Base-by-base conservation (phyloP, 2,329 filamentous ascomycete species). In the Blumeria graminis region DNA sequence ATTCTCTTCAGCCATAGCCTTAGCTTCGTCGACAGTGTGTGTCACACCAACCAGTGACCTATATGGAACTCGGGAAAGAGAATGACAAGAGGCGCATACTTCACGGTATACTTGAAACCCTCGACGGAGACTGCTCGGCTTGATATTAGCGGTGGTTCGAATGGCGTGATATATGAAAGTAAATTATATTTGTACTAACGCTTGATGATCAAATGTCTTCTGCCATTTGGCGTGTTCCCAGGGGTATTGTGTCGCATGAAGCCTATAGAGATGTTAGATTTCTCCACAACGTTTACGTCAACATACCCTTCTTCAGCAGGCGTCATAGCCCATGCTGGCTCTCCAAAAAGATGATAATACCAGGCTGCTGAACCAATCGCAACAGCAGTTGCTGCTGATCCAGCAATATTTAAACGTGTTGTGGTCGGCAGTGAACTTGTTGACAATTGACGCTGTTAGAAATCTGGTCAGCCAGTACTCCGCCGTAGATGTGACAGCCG, bases 81-180 rank as follows among this genome's bases (percentile, higher is more conserved):
- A 98, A 78, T 98, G 92, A 80, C 92, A 98, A 65, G 87, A 87
- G 60, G 89, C 81, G 78, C 92, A 98, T 68, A 98, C 92, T 75
- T 98, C 92, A 65, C 84, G 87, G 78, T 98, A 98, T 69, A 98
- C 92, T 75, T 94, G 89, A 81, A 96, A 98, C 73, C 92, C 92
- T 76, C 92, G 89, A 71, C 92, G 92, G 63, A 98, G 88, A 66
- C 89, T 94, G 62, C 22, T 62, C 61, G 60, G 59, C 57, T 62
- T 57, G 65, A 45, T 62, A 58, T 61, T 58, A 56, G 62, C 56
- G 57, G 58, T 58, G 59, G 48, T 60, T 59, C 56, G 16, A 28
- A 2, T 28, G 22, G 22, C 22, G 22, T 28, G 4, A 28, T 28
- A 28, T 1, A 28, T 28, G 39, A 4, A 28, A 41, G 33, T n/a